Evolutionary conservation across 371 early-diverging fungal genomes (phyloP), one percentile per base, ranked within the genome.

Genomic region (Mortierella sp.): DNA sequence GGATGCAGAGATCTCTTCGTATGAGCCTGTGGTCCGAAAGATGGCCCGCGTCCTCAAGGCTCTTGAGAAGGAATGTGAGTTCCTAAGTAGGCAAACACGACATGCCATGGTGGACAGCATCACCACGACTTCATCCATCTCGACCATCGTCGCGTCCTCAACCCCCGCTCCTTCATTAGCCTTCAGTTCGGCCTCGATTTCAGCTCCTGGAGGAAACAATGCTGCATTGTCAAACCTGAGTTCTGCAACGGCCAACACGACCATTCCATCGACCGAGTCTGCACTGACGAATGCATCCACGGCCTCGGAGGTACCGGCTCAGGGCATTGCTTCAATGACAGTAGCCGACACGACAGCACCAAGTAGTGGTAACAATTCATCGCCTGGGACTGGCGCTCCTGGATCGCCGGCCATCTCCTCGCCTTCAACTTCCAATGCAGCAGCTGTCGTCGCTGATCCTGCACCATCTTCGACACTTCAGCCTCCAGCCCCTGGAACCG

Each of bases 21-120:
- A 93, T 70, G 94, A 94, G 68, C 93, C 92, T 43, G 87, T 96
- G 0, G 94, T 95, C 1, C 74, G 89, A 25, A 95, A 95, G 68
- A 86, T 97, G 73, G 94, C 95, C 0, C 74, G 91, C 5, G 89
- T 93, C 7, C 71, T 96, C 59, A 86, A 90, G 69, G 86, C 90
- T 0, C 67, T 95, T 28, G 97, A 93, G 91, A 79, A 89, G 21
- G 96, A 96, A 81, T 89, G 89, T 62, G 88, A 89, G 58, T 92
- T 94, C 70, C 80, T 96, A 7, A 87, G 80, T 58, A 57, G 70
- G 9, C 80, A 85, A 28, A 79, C 80, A 19, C 61, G 73, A 1
- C 25, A 57, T 4, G 73, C 57, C 1, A 73, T 79, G 74, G 57
- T 66, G 63, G 64, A 63, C 26, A 66, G 30, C 43, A 65, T 56